Evolutionary conservation across 345 rosid species (phyloP), one percentile per base, ranked within the genome.

Genomic region (Hypericum androsaemum): DNA sequence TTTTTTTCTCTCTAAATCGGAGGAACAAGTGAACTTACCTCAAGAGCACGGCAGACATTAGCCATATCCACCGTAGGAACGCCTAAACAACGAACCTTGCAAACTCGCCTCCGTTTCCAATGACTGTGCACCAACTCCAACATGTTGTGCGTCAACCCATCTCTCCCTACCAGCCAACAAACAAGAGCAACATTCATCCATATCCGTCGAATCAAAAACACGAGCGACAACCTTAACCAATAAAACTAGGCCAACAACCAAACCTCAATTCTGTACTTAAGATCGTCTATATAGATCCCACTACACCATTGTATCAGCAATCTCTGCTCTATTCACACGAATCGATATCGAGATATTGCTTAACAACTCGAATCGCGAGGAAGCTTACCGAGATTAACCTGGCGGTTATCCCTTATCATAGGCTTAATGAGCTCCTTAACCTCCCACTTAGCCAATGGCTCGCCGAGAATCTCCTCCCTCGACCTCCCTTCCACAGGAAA

Each of bases 91-190:
- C 80, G 78, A 63, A 90, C 80, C 57, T 90, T 90, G 62, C 94
- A 78, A 41, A 90, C 86, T n/a, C 82, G 77, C 36, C 72, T 70
- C 41, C 96, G 74, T 71, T 79, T 87, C 96, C 96, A 90, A 66
- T 90, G 98, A 5, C 71, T 45, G 65, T 87, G 98, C 57, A 90
- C 54, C 76, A 90, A 64, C 40, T 87, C 98, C 89, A 90, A 72
- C 98, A 90, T 90, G 49, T 86, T 90, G 69, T 84, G 98, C 0
- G 98, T 90, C 72, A 90, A 72, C 38, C 98, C 98, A 62, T 90
- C 98, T 52, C 98, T 84, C 10, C 98, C 95, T 89, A 54, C 32
- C 32, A 22, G 1, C 32, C 32, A 22, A 22, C 32, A 22, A 22
- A 22, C 32, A 22, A 22, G 4, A 22, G 32, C 32, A 22, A 22